These are phyloP conservation scores for Exophiala phaeomuriformis DNA, from an alignment of 2,329 filamentous ascomycete species.

Conservation along the genomic window DNA sequence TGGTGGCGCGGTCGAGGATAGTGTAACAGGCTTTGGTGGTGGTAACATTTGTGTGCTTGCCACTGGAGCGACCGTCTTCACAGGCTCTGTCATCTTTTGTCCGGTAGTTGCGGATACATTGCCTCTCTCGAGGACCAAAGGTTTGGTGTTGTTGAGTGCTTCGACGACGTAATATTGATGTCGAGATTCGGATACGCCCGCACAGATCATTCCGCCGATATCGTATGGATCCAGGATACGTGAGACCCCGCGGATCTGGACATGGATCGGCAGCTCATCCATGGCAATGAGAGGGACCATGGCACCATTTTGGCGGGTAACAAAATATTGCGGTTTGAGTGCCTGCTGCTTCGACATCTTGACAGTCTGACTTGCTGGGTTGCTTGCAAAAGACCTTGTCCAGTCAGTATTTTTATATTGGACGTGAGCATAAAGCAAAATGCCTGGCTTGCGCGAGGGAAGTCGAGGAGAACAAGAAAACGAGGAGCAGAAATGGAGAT, in stretches of 20 bases:
- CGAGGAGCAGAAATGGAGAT: too few relatives aligned
- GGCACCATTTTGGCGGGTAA: conserved; percentile 36
- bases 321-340: conserved; percentile 37
- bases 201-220: conserved; percentile 39
- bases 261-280: conserved; percentile 38
- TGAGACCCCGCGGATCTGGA: conserved; percentile 35
- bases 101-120: not conserved
- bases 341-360: conserved; percentile 14
- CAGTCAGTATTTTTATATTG: conserved; percentile 3
- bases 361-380: not conserved
- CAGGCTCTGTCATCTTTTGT: not conserved
- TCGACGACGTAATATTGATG: conserved; percentile 33
- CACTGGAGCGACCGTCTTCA: not conserved
- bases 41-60: not conserved
- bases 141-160: conserved; percentile 31
- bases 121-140: conserved; percentile 18
- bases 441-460: too few relatives aligned
- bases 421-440: not conserved
- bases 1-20: not conserved
- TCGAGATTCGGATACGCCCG: conserved; percentile 33
- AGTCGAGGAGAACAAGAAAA: too few relatives aligned
- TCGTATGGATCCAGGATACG: conserved; percentile 33
- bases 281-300: conserved; percentile 40
- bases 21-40: not conserved
- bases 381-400: not conserved